Conservation (phyloP, 2,329 filamentous ascomycete species). For the Penicillium janthinellum region DNA sequence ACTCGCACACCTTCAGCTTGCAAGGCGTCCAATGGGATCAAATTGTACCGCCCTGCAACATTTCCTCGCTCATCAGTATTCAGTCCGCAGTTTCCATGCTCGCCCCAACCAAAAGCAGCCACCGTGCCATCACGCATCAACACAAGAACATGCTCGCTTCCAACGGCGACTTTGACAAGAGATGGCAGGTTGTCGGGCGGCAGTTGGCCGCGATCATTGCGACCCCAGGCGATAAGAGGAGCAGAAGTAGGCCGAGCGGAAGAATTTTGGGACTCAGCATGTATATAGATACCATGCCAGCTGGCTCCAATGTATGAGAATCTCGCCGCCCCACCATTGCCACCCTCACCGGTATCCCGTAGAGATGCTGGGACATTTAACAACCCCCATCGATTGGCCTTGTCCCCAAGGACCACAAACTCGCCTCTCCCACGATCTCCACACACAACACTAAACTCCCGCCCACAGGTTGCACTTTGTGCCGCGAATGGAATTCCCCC, state of each 20-base stretch:
- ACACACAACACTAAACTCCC: slow-evolving; percentile 80
- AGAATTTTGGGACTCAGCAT: slow-evolving; percentile 38
- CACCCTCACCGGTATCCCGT: neutral
- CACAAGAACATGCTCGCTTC: slow-evolving; percentile 87
- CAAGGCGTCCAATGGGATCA: slow-evolving; percentile 60
- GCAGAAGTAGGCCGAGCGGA: slow-evolving; percentile 50
- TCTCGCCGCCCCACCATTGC: neutral
- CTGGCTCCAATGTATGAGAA: slow-evolving; percentile 65
- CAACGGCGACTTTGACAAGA: slow-evolving; percentile 69
- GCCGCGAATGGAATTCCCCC: slow-evolving; percentile 63
- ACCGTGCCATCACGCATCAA: slow-evolving; percentile 67
- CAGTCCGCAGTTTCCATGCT: slow-evolving; percentile 93
- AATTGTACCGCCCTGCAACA: slow-evolving; percentile 69
- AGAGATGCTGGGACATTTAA: slow-evolving; percentile 54
- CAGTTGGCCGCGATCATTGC: slow-evolving; percentile 82
- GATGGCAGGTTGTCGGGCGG: slow-evolving; percentile 63
- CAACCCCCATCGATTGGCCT: slow-evolving; percentile 66
- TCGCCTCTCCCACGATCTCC: slow-evolving; percentile 57
- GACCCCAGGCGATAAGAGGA: slow-evolving; percentile 71
- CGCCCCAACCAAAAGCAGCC: slow-evolving; percentile 92
- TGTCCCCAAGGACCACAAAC: slow-evolving; percentile 68
- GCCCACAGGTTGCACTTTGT: slow-evolving; percentile 70
- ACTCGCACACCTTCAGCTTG: slow-evolving; percentile 50
- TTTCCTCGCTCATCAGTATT: slow-evolving; percentile 62
- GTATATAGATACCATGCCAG: slow-evolving; percentile 79